phyloP scores from a whole-genome alignment of 257 asterid species.

The Solanum sejunctum region DNA sequence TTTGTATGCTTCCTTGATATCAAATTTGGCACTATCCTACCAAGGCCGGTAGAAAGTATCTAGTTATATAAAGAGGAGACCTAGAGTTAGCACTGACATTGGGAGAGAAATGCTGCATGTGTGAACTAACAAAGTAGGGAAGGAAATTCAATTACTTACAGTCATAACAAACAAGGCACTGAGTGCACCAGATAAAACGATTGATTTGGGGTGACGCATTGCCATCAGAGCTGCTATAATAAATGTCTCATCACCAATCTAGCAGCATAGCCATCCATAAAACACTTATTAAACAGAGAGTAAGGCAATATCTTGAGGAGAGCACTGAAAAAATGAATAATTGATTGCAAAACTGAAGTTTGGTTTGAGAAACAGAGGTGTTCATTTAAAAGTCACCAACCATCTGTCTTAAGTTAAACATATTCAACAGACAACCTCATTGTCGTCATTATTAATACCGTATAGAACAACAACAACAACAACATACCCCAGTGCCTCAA shows the following conservation, averaged over 20 bases:
- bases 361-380: not conserved
- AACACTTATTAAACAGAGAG: constrained; percentile 1
- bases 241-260: constrained; percentile 95
- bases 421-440: not conserved
- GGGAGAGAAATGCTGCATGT: not conserved
- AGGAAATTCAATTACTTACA: constrained; percentile 33
- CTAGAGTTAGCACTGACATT: not conserved
- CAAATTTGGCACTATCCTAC: constrained; percentile 93
- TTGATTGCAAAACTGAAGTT: not conserved
- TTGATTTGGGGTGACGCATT: constrained; percentile 96
- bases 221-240: constrained; percentile 99
- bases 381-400: not conserved
- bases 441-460: not conserved
- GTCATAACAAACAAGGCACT: constrained; percentile 96
- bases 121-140: not conserved
- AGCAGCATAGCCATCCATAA: constrained; percentile 17
- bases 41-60: constrained; percentile 95
- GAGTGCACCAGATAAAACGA: constrained; percentile 92
- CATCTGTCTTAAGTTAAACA: not conserved
- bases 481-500: too few relatives aligned
- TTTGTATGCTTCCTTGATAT: constrained; percentile 96
- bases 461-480: too few relatives aligned
- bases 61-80: constrained; percentile 10
- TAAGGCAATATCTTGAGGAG: not conserved
- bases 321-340: not conserved